These are phyloP conservation scores for Crithidia expoeki DNA, from an alignment of 208 protist species.

Conservation along the genomic window DNA sequence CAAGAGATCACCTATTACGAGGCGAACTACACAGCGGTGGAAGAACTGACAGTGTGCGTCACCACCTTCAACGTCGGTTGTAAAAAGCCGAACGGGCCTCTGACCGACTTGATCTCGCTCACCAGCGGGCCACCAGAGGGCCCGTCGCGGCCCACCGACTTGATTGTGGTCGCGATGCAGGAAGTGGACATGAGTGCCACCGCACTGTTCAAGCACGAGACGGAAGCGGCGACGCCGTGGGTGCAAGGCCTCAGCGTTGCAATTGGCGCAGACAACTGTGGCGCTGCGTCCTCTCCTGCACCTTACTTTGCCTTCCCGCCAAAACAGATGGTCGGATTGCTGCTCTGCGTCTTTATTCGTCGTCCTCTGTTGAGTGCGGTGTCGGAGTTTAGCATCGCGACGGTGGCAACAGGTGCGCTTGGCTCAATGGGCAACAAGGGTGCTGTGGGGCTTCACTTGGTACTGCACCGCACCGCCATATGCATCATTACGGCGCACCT, in stretches of 20 bases:
- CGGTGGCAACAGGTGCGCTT: constrained; percentile 85
- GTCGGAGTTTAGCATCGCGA: constrained; percentile 58
- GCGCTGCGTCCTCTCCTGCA: constrained; percentile 2
- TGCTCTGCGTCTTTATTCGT: constrained; percentile 83
- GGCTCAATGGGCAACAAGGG: constrained; percentile 94
- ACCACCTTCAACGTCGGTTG: constrained; percentile 88
- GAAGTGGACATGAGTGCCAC: constrained; percentile 93
- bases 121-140: constrained; percentile 18
- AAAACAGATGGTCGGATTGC: constrained; percentile 86
- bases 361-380: constrained; percentile 61
- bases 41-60: constrained; percentile 67
- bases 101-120: constrained; percentile 35
- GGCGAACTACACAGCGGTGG: constrained; percentile 61
- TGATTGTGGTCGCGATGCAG: constrained; percentile 88
- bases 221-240: constrained; percentile 80
- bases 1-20: constrained; percentile 81
- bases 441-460: constrained; percentile 81
- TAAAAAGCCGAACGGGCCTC: constrained; percentile 71
- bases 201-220: constrained; percentile 87
- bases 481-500: constrained; percentile 94
- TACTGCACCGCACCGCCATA: constrained; percentile 72
- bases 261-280: constrained; percentile 52
- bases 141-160: constrained; percentile 44
- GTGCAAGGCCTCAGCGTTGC: constrained; percentile 52
- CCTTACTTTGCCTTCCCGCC: constrained; percentile 80